Base-by-base conservation (phyloP, 2,329 filamentous ascomycete species). In the Volutella citrinella region DNA sequence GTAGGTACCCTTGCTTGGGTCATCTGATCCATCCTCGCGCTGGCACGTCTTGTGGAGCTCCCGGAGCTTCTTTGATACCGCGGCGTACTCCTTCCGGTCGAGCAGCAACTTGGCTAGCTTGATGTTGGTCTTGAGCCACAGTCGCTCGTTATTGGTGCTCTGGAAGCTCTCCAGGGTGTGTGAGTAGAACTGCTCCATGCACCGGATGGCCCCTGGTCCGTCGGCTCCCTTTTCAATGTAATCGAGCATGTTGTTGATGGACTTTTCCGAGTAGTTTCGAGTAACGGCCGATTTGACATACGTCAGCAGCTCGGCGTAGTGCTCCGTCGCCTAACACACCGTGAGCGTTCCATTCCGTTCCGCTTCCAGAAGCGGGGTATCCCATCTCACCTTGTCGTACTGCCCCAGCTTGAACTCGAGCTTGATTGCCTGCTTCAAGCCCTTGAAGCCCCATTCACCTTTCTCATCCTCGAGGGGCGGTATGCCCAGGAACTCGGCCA, bases 241-340 rank as follows among this genome's bases (percentile, higher is more conserved):
- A 66, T 97, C 93, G 28, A 98, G 80, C 83, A 98, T 95, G 62
- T 96, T 97, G 68, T 97, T 97, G 69, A 98, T 95, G 10, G 91
- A 97, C 63, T 97, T 97, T 64, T 98, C 93, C 3, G 93, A 96
- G 65, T 97, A 97, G 65, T 97, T 98, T 44, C 93, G 82, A 24
- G 93, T 97, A 28, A 98, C 91, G 7, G 91, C 91, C 4, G 87
- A 94, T 63, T 93, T 95, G 67, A 97, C 90, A 56, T 97, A 98
- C 28, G 90, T 97, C 46, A 98, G 80, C 19, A 98, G 87, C 66
- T 97, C 89, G 46, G 80, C 82, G 65, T 95, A 98, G 64, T 98
- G 90, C 57, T 91, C 81, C 29, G 90, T 81, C 7, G 91, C 91
- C 87, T 95, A 32, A 30, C 89, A 87, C n/a, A n/a, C n/a, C n/a